These are phyloP conservation scores for Diaporthe nobilis DNA, from an alignment of 2,329 filamentous ascomycete species.

Conservation along the genomic window DNA sequence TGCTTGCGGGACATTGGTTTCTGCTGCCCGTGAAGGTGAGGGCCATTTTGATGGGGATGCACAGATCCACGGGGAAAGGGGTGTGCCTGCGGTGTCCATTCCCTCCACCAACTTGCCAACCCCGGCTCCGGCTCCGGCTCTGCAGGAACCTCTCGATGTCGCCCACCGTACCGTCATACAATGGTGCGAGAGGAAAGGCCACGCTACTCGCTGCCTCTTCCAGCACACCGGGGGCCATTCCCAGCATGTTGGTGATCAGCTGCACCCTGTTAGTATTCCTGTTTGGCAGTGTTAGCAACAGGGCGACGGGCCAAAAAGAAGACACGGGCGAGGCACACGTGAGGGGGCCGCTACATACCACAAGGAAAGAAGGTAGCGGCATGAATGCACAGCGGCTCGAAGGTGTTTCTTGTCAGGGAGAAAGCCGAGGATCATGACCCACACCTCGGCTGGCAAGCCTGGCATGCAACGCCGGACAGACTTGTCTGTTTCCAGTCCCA, in stretches of 20 bases:
- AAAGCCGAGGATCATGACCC: background rate
- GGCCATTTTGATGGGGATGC: background rate
- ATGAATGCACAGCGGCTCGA: background rate
- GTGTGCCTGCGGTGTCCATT: background rate
- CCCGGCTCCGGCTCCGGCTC: background rate
- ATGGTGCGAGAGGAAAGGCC: background rate
- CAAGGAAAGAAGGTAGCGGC: background rate
- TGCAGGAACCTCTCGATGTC: background rate
- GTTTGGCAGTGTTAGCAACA: background rate
- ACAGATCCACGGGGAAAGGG: background rate
- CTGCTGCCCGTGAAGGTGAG: background rate
- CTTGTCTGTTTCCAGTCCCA: background rate
- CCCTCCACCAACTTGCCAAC: background rate
- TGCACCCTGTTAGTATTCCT: background rate
- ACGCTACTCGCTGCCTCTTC: background rate
- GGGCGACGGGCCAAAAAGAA: background rate
- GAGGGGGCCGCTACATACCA: background rate
- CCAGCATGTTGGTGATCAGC: background rate
- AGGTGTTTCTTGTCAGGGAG: background rate
- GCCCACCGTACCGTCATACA: background rate
- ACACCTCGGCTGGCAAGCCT: background rate
- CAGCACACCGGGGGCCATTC: background rate
- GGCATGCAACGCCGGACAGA: background rate
- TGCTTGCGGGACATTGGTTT: background rate
- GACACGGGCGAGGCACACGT: background rate